These are phyloP conservation scores for Beauveria pseudobassiana DNA, from an alignment of 2,329 filamentous ascomycete genomes.

Conservation along the genomic window DNA sequence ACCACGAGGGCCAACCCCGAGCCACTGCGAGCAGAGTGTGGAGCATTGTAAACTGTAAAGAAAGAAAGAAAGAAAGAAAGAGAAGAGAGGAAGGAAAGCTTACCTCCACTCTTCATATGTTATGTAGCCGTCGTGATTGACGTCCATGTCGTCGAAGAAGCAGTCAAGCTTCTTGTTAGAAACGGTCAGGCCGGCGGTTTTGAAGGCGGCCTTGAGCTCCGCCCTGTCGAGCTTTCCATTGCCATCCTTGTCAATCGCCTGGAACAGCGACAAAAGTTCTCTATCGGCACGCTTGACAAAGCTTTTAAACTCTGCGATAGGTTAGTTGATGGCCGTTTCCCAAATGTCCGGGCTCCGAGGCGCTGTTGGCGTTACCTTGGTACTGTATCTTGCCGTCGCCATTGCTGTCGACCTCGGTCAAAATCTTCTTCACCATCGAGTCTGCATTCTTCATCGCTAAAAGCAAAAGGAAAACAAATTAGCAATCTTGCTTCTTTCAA, in stretches of 20 bases:
- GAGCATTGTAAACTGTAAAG: background rate
- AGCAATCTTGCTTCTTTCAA: slow-evolving; percentile 13
- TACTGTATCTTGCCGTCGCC: slow-evolving; percentile 87
- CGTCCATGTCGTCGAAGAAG: slow-evolving; percentile 87
- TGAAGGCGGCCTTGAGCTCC: slow-evolving; percentile 76
- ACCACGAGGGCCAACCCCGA: background rate
- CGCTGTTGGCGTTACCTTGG: slow-evolving; percentile 51
- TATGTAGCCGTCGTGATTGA: slow-evolving; percentile 80
- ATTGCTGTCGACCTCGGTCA: slow-evolving; percentile 77
- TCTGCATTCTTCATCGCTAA: slow-evolving; percentile 82
- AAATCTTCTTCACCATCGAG: slow-evolving; percentile 70
- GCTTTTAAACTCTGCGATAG: slow-evolving; percentile 66
- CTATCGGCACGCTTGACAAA: slow-evolving; percentile 86
- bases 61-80: slow-evolving; percentile 8
- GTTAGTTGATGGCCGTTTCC: background rate
- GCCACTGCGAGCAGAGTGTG: background rate
- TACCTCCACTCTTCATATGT: slow-evolving; percentile 97
- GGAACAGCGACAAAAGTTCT: slow-evolving; percentile 75
- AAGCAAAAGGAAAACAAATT: slow-evolving; percentile 12
- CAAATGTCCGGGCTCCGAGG: background rate
- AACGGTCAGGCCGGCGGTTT: slow-evolving; percentile 69
- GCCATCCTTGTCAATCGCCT: slow-evolving; percentile 75
- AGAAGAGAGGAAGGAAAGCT: slow-evolving; percentile 24
- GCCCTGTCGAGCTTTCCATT: slow-evolving; percentile 80
- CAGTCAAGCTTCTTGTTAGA: slow-evolving; percentile 68